These are phyloP conservation scores for Penicillium silybi DNA, from an alignment of 495 filamentous ascomycete species.

Conservation along the genomic window DNA sequence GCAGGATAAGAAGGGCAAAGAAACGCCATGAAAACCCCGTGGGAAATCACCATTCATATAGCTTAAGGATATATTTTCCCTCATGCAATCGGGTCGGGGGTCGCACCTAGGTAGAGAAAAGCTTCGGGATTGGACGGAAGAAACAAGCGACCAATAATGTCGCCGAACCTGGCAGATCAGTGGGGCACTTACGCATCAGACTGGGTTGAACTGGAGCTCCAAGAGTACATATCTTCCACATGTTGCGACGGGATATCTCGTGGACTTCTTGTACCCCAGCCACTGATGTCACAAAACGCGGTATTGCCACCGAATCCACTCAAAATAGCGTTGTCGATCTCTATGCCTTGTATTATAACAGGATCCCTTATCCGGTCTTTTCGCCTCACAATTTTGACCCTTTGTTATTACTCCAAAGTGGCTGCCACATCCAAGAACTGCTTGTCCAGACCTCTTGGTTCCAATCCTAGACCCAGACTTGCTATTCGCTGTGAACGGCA, in stretches of 20 bases:
- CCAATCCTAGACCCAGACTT: not conserved
- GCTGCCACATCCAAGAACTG: not conserved
- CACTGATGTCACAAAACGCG: constrained; percentile 2
- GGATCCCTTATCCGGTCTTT: not conserved
- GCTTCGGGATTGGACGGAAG: not conserved
- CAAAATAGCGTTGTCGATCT: not conserved
- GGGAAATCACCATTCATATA: not conserved
- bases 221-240: not conserved
- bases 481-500: not conserved
- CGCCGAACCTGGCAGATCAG: not conserved
- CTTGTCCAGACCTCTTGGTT: not conserved
- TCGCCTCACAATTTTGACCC: fast-evolving
- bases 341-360: not conserved
- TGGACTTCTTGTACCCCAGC: not conserved
- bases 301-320: not conserved
- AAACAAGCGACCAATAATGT: not conserved
- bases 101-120: too few species aligned
- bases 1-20: not conserved
- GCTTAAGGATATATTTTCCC: not conserved
- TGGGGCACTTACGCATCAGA: not conserved
- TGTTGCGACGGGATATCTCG: not conserved
- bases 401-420: not conserved
- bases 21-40: not conserved
- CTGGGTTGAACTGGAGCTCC: too few species aligned
- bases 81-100: not conserved